These are phyloP conservation scores for Aspergillus niger DNA, from an alignment of 2,329 filamentous ascomycete genomes.

Conservation along the genomic window DNA sequence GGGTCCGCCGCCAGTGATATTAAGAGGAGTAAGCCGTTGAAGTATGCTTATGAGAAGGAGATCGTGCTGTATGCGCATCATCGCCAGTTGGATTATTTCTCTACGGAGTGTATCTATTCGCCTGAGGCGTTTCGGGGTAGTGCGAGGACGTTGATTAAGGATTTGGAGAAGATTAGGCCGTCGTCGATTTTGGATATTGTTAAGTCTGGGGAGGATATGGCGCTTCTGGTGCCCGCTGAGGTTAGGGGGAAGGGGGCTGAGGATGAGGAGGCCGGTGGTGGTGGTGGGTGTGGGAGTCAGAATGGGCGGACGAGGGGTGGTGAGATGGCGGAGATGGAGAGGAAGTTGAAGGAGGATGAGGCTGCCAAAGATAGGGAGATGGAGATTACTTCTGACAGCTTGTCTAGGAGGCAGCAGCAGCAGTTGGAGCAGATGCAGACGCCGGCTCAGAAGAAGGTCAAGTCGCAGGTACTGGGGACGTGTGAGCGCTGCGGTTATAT, in stretches of 20 bases:
- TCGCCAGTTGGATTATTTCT: constrained; percentile 96
- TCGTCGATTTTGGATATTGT: constrained; percentile 96
- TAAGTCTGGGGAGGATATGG: constrained; percentile 94
- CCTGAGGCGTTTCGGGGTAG: constrained; percentile 95
- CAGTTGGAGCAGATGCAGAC: constrained; percentile 25
- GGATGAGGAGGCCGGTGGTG: constrained; percentile 61
- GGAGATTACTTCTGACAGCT: constrained; percentile 56
- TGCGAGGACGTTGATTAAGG: constrained; percentile 89
- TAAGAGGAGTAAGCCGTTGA: constrained; percentile 92
- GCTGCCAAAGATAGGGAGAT: constrained; percentile 63
- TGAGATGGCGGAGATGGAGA: constrained; percentile 83
- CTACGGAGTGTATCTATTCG: constrained; percentile 96
- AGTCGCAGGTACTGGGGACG: constrained; percentile 62
- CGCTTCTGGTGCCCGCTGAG: constrained; percentile 71
- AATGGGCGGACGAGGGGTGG: constrained; percentile 68
- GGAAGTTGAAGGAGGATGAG: constrained; percentile 67
- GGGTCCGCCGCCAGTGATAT: constrained; percentile 78
- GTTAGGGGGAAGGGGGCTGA: constrained; percentile 39
- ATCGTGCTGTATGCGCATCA: constrained; percentile 98
- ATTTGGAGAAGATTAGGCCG: constrained; percentile 85
- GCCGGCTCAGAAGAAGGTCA: constrained; percentile 50
- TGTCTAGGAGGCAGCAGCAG: constrained; percentile 25
- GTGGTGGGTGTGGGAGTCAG: constrained; percentile 75
- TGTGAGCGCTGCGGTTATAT: constrained; percentile 92
- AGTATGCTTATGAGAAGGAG: constrained; percentile 98